Evolutionary conservation across 768 basidiomycete genomes (phyloP).

Genomic region (Tephrocybe sp.): DNA sequence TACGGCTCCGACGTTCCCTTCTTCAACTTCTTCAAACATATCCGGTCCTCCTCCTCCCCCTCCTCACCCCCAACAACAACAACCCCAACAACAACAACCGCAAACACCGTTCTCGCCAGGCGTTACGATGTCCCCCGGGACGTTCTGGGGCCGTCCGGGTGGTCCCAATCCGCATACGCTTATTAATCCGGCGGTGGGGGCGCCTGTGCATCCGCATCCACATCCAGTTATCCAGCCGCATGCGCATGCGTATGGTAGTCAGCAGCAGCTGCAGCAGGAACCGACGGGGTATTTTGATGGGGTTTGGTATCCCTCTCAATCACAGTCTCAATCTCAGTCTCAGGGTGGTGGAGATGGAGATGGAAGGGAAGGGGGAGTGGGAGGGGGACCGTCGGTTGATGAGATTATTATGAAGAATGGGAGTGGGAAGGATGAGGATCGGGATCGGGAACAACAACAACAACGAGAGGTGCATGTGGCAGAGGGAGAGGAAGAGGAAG

Average conservation of each 20-base stretch:
- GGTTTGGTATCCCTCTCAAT: slow-evolving; percentile 34
- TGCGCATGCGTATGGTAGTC: no score
- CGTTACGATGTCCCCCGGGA: slow-evolving; percentile 68
- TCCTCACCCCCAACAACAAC: slow-evolving; percentile 19
- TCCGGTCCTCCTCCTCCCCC: no score
- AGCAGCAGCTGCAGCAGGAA: no score
- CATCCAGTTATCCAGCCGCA: no score
- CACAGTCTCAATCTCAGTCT: no score
- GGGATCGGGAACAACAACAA: neutral
- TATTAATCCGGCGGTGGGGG: slow-evolving; percentile 46
- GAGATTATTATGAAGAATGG: no score
- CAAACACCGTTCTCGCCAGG: slow-evolving; percentile 83
- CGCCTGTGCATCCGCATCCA: slow-evolving; percentile 35
- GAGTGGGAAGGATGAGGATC: neutral
- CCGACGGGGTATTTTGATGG: slow-evolving; percentile 44
- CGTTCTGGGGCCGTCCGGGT: slow-evolving; percentile 59
- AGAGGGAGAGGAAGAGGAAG: neutral
- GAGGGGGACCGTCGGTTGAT: no score
- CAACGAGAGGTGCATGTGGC: neutral
- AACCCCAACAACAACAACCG: no score
- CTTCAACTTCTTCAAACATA: no score
- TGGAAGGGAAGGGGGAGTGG: no score
- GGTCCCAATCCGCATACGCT: slow-evolving; percentile 33
- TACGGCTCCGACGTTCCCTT: no score
- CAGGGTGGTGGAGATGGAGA: neutral